These are phyloP conservation scores for Dicorynia guianensis DNA, from an alignment of 306 rosid genomes.

Conservation along the genomic window DNA sequence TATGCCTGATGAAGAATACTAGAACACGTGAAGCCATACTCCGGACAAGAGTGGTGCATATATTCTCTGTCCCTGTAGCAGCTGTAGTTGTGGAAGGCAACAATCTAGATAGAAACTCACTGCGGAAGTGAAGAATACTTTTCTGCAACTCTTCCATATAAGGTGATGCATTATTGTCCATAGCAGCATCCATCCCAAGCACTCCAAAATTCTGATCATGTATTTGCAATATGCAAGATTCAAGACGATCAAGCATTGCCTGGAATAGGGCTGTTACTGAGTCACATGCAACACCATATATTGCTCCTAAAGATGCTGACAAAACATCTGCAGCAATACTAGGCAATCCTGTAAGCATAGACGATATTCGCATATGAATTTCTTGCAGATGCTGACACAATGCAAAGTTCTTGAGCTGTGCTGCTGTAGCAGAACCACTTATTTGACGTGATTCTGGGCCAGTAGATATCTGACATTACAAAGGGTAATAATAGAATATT, in stretches of 20 bases:
- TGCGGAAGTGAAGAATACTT: conserved; percentile 90
- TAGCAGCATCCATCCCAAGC: conserved; percentile 89
- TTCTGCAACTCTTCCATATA: conserved; percentile 98
- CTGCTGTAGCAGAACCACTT: conserved; percentile 85
- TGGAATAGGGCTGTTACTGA: conserved; percentile 90
- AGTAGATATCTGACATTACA: conserved; percentile 79
- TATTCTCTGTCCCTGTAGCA: conserved; percentile 66
- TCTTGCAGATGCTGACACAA: conserved; percentile 96
- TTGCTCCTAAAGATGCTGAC: conserved; percentile 89
- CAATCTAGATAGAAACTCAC: conserved; percentile 81
- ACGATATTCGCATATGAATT: conserved; percentile 74
- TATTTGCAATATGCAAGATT: conserved; percentile 91
- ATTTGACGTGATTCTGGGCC: conserved; percentile 99
- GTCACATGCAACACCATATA: conserved; percentile 95
- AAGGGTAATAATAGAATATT: conserved; percentile 32
- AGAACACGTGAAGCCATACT: conserved; percentile 94
- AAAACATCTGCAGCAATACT: conserved; percentile 82
- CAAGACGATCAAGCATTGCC: conserved; percentile 95
- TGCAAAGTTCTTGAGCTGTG: conserved; percentile 90
- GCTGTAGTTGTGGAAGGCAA: conserved; percentile 69
- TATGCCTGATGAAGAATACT: conserved; percentile 91
- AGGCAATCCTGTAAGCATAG: conserved; percentile 77
- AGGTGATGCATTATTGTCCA: conserved; percentile 95
- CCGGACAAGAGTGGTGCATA: conserved; percentile 92
- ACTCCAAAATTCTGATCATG: conserved; percentile 89